Base-by-base conservation (phyloP, 1,284 basidiomycete genomes). In the Rhizoctonia solani region DNA sequence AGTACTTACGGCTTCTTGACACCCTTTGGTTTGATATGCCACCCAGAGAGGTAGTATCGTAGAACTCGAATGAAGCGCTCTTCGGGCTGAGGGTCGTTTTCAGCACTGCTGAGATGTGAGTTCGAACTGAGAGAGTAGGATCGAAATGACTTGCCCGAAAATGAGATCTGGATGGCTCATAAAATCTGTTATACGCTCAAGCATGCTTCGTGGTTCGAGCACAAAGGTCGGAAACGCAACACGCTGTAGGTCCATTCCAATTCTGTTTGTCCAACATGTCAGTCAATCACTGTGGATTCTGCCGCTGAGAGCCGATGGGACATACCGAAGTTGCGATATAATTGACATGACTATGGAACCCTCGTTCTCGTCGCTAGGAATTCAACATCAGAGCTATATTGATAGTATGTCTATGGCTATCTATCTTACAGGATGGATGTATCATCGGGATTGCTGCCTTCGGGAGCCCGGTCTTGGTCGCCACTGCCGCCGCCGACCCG, bases 1-100 rank as follows among this genome's bases (percentile, higher is more conserved):
- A 42, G 27, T 66, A 82, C 89, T 78, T 74, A 95, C 85, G 96
- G 96, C 81, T 99, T 99, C 89, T 99, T 99, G 71, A 99, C 97
- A 65, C 96, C 96, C 79, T 95, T 97, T 44, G 96, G 95, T 80
- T 99, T 98, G 81, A 98, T 97, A 79, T 99, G 97, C 96, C 96
- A 99, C 49, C 96, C 96, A n/a, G 93, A 92, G 49, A 98, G 87
- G 76, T 98, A 99, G 78, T 97, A 98, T 67, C 92, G 89, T 56
- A 98, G 83, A 3, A 98, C 92, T 67, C 89, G 85, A 71, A 98
- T 82, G 78, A 98, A 98, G 41, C 97, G 84, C 75, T 97, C 93
- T 76, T 97, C 90, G 37, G 93, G 86, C 73, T 93, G 87, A 47
- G 85, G 81, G 73, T 86, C 85, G 34, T 84, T 77, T 74, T 92